Base-by-base conservation (phyloP, 805 yeast genomes). In the Ogataea minuta region DNA sequence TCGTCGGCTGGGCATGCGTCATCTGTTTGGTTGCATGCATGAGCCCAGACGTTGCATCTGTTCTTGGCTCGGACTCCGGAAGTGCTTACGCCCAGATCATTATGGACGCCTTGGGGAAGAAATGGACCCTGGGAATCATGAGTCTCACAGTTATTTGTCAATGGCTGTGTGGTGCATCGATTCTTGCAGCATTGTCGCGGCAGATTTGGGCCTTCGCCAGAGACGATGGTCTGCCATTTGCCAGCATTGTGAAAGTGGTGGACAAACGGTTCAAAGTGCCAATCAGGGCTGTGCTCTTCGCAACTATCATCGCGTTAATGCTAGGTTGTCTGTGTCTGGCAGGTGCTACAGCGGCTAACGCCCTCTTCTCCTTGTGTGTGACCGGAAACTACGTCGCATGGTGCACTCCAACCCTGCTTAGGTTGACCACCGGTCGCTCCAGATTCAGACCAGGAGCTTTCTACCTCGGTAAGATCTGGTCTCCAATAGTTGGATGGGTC, bases 201-300 rank as follows among this genome's bases (percentile, higher is more conserved):
- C 88, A 81, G 58, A 70, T 79, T 34, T 82, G 84, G 79, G 87
- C 88, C 1, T 79, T 81, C 59, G 79, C 86, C 28, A 74, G 91
- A 64, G 91, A 83, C 57, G 79, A 81, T 51, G 89, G 88, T 11
- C 68, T 83, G 41, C 90, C 90, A 7, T 65, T 79, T 46, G 70
- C 81, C 10, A 60, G 67, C 28, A 66, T 66, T 52, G 70, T 83
- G 45, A 77, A 79, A 48, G 72, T 65, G 30, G 84, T 84, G 30
- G 67, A 82, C 52, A 67, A 72, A 36, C 70, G 58, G 42, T 61
- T 74, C 25, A 67, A 72, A 11, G 84, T 79, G 20, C 91, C 93
- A 11, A 59, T 80, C 19, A 70, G 80, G 50, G 88, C 90, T 2
- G 74, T 81, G 29, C 56, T 70, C 16, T 75, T 76, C 50, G 77